Evolutionary conservation across 108 stramenopile genomes (phyloP).

Genomic region (Cyclotella cryptica): DNA sequence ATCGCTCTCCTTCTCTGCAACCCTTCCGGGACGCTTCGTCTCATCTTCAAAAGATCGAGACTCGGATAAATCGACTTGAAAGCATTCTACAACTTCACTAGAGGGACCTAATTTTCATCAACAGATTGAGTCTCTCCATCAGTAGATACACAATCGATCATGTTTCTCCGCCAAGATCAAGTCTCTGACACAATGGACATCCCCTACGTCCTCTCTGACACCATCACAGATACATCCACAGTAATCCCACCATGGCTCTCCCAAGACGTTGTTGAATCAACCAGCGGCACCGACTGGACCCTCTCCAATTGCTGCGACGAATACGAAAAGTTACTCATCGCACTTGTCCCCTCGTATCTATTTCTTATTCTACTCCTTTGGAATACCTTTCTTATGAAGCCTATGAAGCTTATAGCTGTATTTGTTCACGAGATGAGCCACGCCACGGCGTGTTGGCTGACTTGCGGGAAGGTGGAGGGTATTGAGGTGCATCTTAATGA

Average conservation of each 20-base stretch:
- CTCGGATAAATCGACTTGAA: no score
- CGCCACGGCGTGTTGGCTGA: conserved; percentile 84
- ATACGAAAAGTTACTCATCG: conserved; percentile 66
- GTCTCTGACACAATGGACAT: no score
- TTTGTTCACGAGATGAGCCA: conserved; percentile 90
- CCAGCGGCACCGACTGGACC: conserved; percentile 36
- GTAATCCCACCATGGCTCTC: neutral
- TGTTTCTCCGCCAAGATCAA: no score
- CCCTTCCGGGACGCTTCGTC: no score
- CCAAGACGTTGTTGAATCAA: conserved; percentile 7
- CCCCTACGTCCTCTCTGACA: neutral
- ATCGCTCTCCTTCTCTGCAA: no score
- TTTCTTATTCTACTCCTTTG: conserved; percentile 64
- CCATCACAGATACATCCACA: neutral
- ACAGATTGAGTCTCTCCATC: no score
- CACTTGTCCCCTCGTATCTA: conserved; percentile 65
- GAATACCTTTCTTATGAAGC: conserved; percentile 72
- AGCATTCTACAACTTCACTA: no score
- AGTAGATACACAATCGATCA: no score
- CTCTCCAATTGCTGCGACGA: conserved; percentile 42
- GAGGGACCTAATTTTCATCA: no score
- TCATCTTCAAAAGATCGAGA: no score
- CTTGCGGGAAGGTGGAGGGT: conserved; percentile 72
- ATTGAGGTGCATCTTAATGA: conserved; percentile 84
- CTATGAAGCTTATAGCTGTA: conserved; percentile 80